phyloP scores from a whole-genome alignment of 1,284 basidiomycete species.

The Wolfiporia cocos region DNA sequence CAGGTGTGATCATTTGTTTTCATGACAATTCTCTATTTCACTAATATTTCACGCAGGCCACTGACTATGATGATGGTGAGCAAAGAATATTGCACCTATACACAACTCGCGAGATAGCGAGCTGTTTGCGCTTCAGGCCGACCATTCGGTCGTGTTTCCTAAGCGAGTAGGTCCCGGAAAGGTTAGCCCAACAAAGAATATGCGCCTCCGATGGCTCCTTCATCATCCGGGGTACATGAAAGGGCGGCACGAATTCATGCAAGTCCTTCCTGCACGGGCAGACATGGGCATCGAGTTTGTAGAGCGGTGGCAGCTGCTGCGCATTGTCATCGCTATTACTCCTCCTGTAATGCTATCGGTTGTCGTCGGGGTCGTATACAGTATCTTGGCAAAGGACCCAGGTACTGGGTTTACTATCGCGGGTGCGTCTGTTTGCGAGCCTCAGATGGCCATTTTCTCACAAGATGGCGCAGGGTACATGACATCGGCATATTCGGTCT shows the following conservation, averaged over 20 bases:
- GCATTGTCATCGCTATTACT: slow-evolving; percentile 10
- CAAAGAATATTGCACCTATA: neutral
- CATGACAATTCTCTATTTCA: too few species aligned
- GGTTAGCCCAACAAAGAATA: slow-evolving; percentile 11
- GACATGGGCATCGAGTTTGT: slow-evolving; percentile 19
- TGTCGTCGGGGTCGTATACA: slow-evolving; percentile 11
- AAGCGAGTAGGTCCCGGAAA: slow-evolving; percentile 14
- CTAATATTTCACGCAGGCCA: slow-evolving; percentile 3
- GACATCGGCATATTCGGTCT: slow-evolving; percentile 14
- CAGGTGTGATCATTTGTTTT: slow-evolving; percentile 5
- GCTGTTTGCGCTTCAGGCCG: slow-evolving; percentile 3
- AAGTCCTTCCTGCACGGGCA: slow-evolving; percentile 9
- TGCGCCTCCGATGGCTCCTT: slow-evolving; percentile 16
- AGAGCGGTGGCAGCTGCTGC: slow-evolving; percentile 13
- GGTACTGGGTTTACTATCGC: slow-evolving; percentile 15
- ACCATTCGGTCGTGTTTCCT: slow-evolving; percentile 15
- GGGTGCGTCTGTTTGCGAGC: slow-evolving; percentile 6
- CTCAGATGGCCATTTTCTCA: neutral
- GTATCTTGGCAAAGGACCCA: slow-evolving; percentile 8
- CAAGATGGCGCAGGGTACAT: slow-evolving; percentile 8
- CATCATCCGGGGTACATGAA: slow-evolving; percentile 12
- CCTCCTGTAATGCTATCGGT: slow-evolving; percentile 8
- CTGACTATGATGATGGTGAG: slow-evolving; percentile 13
- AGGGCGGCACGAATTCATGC: slow-evolving; percentile 13
- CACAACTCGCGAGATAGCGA: neutral